Percentiles rank a stretch among this genome's conserved stretches.
Conservation (phyloP, 495 filamentous ascomycete genomes). For the Penicillium cataractarum region DNA sequence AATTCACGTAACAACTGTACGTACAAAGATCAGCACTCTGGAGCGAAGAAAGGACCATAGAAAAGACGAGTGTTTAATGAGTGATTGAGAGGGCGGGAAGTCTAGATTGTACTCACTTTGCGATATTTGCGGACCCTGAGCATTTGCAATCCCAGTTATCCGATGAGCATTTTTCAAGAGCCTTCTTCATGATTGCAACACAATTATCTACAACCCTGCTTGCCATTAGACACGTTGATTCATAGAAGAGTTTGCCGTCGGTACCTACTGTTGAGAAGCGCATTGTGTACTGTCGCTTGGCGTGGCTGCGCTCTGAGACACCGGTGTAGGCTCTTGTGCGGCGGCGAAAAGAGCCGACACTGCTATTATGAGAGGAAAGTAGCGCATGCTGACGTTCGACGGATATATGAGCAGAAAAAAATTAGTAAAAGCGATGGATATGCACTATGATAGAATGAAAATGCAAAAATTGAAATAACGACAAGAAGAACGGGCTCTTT, state of each 20-base stretch:
- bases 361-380: conserved; percentile 14
- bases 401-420: background rate
- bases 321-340: conserved; percentile 20
- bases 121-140: conserved; percentile 27
- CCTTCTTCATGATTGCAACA: conserved; percentile 19
- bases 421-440: background rate
- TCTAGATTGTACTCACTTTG: conserved; percentile 22
- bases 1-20: conserved; percentile 27
- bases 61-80: too few species aligned
- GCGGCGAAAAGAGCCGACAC: conserved; percentile 8
- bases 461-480: background rate
- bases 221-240: conserved; percentile 3
- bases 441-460: background rate
- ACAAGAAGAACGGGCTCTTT: background rate
- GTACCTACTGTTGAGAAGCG: conserved; percentile 20
- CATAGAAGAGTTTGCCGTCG: background rate
- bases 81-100: background rate
- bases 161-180: conserved; percentile 16
- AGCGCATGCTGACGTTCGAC: background rate
- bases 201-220: conserved; percentile 28
- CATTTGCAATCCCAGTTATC: conserved; percentile 36
- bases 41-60: background rate
- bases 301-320: conserved; percentile 2
- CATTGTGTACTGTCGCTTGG: conserved; percentile 15
- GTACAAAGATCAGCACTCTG: background rate